These are phyloP conservation scores for Candida dajiaensis DNA, from an alignment of 805 yeast species.

Conservation along the genomic window DNA sequence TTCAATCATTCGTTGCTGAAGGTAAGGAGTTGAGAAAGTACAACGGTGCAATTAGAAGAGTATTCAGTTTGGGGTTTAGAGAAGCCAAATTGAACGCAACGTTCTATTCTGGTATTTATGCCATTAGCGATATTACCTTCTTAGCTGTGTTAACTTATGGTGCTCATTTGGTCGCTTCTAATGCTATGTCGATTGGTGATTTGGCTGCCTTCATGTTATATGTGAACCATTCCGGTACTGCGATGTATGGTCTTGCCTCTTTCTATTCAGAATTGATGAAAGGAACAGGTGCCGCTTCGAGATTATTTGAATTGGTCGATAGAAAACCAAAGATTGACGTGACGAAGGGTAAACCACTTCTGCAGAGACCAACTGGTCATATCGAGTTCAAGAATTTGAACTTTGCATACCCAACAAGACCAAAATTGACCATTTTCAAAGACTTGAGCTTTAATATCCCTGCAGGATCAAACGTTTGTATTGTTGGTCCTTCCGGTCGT, in stretches of 20 bases:
- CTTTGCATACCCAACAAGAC: constrained; percentile 87
- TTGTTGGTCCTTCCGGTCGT: constrained; percentile 84
- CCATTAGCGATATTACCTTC: constrained; percentile 80
- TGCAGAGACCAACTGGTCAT: constrained; percentile 31
- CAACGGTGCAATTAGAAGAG: constrained; percentile 61
- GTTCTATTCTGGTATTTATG: constrained; percentile 71
- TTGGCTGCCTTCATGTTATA: constrained; percentile 91
- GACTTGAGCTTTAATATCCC: constrained; percentile 43
- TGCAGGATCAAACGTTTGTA: constrained; percentile 57
- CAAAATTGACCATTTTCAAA: constrained; percentile 51
- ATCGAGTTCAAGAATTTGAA: constrained; percentile 61
- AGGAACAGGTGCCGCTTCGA: constrained; percentile 93
- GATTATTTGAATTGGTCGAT: constrained; percentile 84
- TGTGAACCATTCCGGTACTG: constrained; percentile 88
- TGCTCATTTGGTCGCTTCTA: constrained; percentile 69
- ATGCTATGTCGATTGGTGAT: constrained; percentile 81
- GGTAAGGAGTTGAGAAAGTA: constrained; percentile 70
- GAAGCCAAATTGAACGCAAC: constrained; percentile 80
- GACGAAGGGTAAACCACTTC: constrained; percentile 48
- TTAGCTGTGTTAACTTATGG: constrained; percentile 76
- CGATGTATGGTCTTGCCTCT: constrained; percentile 87
- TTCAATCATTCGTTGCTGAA: constrained; percentile 91
- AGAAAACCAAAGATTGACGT: constrained; percentile 66
- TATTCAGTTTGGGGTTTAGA: constrained; percentile 61
- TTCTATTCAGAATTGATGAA: constrained; percentile 96